Base-by-base conservation (phyloP, 2,329 filamentous ascomycete genomes). In the Epichloe scottii region DNA sequence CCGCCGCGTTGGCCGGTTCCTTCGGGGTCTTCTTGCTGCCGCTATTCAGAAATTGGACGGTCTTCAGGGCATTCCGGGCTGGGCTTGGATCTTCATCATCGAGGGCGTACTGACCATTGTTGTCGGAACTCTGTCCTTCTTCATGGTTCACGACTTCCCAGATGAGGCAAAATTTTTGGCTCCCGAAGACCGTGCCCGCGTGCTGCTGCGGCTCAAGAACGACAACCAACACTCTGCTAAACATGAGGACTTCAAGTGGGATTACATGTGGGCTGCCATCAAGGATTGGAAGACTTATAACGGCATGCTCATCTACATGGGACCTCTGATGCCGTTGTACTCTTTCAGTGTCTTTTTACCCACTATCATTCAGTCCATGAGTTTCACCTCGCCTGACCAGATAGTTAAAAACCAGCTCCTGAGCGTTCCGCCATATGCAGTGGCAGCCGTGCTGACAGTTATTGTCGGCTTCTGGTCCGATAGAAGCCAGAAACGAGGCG, bases 221-320 rank as follows among this genome's bases (percentile, higher is more conserved):
- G 88, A 94, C 63, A 74, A 87, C 57, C 89, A 94, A 64, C 74
- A 79, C 10, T 85, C 80, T n/a, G 85, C 85, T 1, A 75, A 82
- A 55, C 80, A 86, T 56, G 89, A 94, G 63, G 73, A 82, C 11
- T 93, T 90, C 69, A 80, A 83, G 57, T 81, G 80, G 71, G 68
- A 71, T 3, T 89, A 88, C 63, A 75, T 93, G 53, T 87, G 80
- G 77, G 76, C 79, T 12, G 82, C 81, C 6, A 58, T 91, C 17
- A 83, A 77, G 52, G 89, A 95, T 62, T 94, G 87, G 84, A 94
- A 95, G 71, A 94, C 85, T 19, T 93, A 82, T 67, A 71, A 77
- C 1, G 84, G 79, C 12, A 85, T 87, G 65, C 66, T 86, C 43
- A 82, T 91, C 53, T 93, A 89, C 64, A 88, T 89, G 81, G 87